Percentiles rank a stretch among this genome's conserved stretches.
Conservation (phyloP, 1,284 basidiomycete genomes). For the Ceratobasidium sp. region DNA sequence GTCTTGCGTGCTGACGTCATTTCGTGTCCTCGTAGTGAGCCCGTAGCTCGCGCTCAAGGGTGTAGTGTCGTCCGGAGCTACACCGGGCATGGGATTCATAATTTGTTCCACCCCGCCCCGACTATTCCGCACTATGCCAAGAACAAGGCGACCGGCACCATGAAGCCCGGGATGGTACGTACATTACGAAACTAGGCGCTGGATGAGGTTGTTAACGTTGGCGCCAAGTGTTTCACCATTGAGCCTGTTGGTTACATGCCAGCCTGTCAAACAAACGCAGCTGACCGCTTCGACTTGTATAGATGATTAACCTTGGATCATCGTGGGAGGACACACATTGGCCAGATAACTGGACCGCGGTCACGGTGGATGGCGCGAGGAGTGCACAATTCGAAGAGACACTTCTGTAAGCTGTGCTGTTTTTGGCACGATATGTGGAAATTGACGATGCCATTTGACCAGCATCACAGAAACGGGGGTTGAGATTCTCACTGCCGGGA, state of each 20-base stretch:
- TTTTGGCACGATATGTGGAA: not conserved
- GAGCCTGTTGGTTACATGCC: constrained; percentile 65
- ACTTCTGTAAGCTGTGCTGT: constrained; percentile 65
- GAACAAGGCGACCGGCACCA: constrained; percentile 80
- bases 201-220: constrained; percentile 8
- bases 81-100: constrained; percentile 89
- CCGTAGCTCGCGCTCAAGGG: constrained; percentile 76
- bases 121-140: constrained; percentile 87
- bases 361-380: constrained; percentile 84
- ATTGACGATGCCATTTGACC: constrained; percentile 43
- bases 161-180: constrained; percentile 82
- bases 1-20: constrained; percentile 28
- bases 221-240: constrained; percentile 57
- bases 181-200: not conserved
- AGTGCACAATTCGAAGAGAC: constrained; percentile 98
- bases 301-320: constrained; percentile 92
- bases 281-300: constrained; percentile 16
- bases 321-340: constrained; percentile 77
- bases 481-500: constrained; percentile 82
- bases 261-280: not conserved
- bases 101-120: constrained; percentile 77
- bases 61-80: constrained; percentile 88
- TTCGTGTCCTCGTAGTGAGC: constrained; percentile 63
- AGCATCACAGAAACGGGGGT: constrained; percentile 92
- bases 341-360: constrained; percentile 94